Conservation (phyloP, 208 protist genomes). For the Wallacemonas sp. region DNA sequence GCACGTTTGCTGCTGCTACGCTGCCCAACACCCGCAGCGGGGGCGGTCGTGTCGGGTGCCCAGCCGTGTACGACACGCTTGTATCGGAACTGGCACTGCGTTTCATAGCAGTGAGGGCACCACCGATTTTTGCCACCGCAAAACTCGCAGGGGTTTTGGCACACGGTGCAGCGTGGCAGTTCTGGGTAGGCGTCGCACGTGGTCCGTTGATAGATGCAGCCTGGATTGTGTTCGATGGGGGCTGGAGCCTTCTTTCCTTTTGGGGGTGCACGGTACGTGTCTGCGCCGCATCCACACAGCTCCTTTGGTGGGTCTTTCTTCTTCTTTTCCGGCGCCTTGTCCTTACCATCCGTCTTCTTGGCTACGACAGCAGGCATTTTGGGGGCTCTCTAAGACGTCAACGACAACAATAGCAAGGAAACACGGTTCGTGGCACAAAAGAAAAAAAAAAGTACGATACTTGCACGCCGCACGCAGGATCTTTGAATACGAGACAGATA, state of each 20-base stretch:
- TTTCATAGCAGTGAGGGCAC: conserved; percentile 90
- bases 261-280: conserved; percentile 80
- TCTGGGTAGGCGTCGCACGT: conserved; percentile 82
- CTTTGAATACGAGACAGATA: too few relatives aligned
- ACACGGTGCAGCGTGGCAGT: conserved; percentile 70
- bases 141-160: conserved; percentile 70
- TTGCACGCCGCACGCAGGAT: background rate
- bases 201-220: conserved; percentile 81
- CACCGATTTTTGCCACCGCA: conserved; percentile 76
- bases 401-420: too few relatives aligned
- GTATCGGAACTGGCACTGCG: conserved; percentile 70
- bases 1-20: conserved; percentile 7
- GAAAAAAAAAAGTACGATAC: background rate
- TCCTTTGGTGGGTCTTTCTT: conserved; percentile 75
- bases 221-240: conserved; percentile 59
- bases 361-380: conserved; percentile 27
- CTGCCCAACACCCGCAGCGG: background rate
- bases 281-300: conserved; percentile 79
- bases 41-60: conserved; percentile 17
- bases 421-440: background rate
- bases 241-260: conserved; percentile 73
- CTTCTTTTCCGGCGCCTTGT: conserved; percentile 44
- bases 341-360: conserved; percentile 24
- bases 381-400: too few relatives aligned
- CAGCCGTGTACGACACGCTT: conserved; percentile 78